These are phyloP conservation scores for Parathielavia hyrcaniae DNA, from an alignment of 495 filamentous ascomycete species.

Conservation along the genomic window DNA sequence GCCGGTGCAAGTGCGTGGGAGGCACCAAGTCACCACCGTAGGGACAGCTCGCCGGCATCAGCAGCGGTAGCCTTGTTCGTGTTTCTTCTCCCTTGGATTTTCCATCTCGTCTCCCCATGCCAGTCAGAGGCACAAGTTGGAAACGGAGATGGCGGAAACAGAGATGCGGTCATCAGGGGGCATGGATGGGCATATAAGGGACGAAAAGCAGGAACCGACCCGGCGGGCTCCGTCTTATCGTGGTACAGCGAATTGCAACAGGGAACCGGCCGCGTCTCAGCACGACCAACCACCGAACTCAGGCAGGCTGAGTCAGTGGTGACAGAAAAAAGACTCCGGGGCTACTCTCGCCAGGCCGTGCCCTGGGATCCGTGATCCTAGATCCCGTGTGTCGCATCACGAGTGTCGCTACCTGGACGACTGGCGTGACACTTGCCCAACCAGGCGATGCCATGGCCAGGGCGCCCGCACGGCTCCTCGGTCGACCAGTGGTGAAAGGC, in stretches of 20 bases:
- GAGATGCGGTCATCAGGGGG: conserved; percentile 9
- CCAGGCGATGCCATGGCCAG: conserved; percentile 2
- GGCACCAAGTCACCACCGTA: conserved; percentile 15
- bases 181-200: conserved; percentile 2
- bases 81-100: not conserved
- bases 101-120: not conserved
- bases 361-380: not conserved
- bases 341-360: not conserved
- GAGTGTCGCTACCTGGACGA: conserved; percentile 3
- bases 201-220: conserved; percentile 6
- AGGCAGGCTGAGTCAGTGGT: conserved; percentile 10
- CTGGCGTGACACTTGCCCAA: conserved; percentile 12
- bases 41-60: conserved; percentile 3
- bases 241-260: conserved; percentile 18
- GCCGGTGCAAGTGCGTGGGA: conserved; percentile 4
- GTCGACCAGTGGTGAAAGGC: not conserved
- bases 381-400: not conserved
- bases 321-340: conserved; percentile 4
- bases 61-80: conserved; percentile 8
- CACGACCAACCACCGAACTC: conserved; percentile 12
- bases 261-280: conserved; percentile 14
- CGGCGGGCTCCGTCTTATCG: conserved; percentile 20
- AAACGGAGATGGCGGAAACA: conserved; percentile 1
- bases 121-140: not conserved
- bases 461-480: not conserved